A percentile compares a stretch with the other conserved stretches of the same genome.
Evolutionary conservation across 257 asterid species (phyloP).

Genomic region (Solanum pennellii): DNA sequence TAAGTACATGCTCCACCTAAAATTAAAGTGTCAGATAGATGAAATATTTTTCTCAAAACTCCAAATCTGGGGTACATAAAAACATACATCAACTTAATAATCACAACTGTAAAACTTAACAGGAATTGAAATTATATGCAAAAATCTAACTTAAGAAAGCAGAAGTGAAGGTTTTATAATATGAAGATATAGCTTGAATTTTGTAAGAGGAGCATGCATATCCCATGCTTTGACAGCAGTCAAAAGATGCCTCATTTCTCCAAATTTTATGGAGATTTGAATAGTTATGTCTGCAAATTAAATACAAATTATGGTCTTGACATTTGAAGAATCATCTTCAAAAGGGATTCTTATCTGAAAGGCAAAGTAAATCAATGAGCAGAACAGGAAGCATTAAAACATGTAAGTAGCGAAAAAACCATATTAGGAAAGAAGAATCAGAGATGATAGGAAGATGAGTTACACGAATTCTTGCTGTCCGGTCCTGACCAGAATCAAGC

Average conservation of each 20-base stretch:
- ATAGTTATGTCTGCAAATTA: neutral
- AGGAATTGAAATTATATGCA: neutral
- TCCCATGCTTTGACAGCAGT: neutral
- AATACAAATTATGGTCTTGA: neutral
- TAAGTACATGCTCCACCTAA: constrained; percentile 93
- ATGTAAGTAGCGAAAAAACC: neutral
- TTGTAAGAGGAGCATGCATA: neutral
- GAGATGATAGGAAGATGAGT: neutral
- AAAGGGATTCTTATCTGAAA: neutral
- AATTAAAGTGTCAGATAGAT: constrained; percentile 1
- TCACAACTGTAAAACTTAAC: neutral
- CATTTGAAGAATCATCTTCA: neutral
- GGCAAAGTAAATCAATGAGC: neutral
- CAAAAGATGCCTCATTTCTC: neutral
- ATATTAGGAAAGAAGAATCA: neutral
- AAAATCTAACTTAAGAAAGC: neutral
- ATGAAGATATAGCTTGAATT: neutral
- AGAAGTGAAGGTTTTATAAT: neutral
- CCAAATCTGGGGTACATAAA: neutral
- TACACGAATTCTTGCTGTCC: constrained; percentile 79
- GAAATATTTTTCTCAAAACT: neutral
- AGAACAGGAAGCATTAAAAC: neutral
- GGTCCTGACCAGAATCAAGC: constrained; percentile 75
- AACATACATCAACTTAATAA: neutral
- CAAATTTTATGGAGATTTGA: neutral